Percentiles rank a stretch among this genome's conserved stretches.
phyloP scores from a whole-genome alignment of 2,329 filamentous ascomycete genomes.

The Juglanconis sp. region DNA sequence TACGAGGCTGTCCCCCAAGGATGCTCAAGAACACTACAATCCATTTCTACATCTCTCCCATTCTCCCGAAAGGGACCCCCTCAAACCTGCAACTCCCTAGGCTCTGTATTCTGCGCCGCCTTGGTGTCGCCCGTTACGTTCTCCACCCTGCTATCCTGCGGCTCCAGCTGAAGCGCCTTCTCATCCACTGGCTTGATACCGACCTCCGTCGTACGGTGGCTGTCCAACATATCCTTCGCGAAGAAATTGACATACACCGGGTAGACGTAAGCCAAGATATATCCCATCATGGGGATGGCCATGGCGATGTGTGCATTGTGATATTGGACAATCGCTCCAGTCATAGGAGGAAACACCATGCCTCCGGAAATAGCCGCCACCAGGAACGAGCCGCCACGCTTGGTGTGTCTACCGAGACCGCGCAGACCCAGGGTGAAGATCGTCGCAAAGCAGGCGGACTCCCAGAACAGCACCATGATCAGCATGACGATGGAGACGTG shows the following conservation, averaged over 20 bases:
- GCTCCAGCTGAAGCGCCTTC: slow-evolving; percentile 26
- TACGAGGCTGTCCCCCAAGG: too few relatives aligned
- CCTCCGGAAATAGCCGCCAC: slow-evolving; percentile 54
- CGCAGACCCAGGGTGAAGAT: slow-evolving; percentile 58
- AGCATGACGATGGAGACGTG: slow-evolving; percentile 53
- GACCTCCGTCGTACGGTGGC: slow-evolving; percentile 26
- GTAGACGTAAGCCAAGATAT: slow-evolving; percentile 26
- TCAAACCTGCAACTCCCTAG: background rate
- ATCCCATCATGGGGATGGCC: slow-evolving; percentile 29
- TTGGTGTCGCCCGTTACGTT: background rate
- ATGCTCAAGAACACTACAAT: too few relatives aligned
- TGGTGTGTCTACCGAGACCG: slow-evolving; percentile 54
- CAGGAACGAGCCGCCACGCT: slow-evolving; percentile 51
- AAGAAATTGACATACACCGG: slow-evolving; percentile 31
- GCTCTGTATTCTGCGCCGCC: background rate
- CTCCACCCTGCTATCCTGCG: slow-evolving; percentile 18
- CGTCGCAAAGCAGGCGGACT: slow-evolving; percentile 56
- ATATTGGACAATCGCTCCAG: slow-evolving; percentile 31
- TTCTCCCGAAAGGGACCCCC: background rate
- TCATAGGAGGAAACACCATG: slow-evolving; percentile 52
- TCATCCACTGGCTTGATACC: slow-evolving; percentile 23
- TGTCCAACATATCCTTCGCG: slow-evolving; percentile 28
- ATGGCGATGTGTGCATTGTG: slow-evolving; percentile 25
- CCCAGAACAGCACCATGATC: slow-evolving; percentile 55
- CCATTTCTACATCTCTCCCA: too few relatives aligned